A percentile compares a stretch with the other conserved stretches of the same genome.
phyloP scores from a whole-genome alignment of 2,329 filamentous ascomycete species.

The Cytospora paraplurivora region DNA sequence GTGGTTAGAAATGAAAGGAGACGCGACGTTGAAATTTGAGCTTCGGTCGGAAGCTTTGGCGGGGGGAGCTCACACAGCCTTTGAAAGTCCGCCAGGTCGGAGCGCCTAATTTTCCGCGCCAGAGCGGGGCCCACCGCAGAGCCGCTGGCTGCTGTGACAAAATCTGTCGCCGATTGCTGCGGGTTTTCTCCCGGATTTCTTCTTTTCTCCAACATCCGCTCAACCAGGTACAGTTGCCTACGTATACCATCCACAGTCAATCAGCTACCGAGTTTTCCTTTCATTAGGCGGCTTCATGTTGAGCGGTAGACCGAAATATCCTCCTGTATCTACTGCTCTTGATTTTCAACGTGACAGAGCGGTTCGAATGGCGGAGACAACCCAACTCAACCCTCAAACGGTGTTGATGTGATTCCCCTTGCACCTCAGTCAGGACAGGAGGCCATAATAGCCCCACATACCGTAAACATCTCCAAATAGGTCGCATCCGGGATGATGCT shows the following conservation, averaged over 20 bases:
- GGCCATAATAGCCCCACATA: neutral
- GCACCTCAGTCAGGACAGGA: neutral
- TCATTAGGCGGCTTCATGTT: constrained; percentile 57
- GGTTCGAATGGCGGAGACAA: constrained; percentile 80
- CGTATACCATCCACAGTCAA: constrained; percentile 38
- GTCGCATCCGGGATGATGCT: neutral
- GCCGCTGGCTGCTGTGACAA: neutral
- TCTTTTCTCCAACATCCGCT: constrained; percentile 42
- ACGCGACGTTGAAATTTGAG: constrained; percentile 29
- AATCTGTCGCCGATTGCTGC: constrained; percentile 33
- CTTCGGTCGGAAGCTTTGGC: constrained; percentile 25
- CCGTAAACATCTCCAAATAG: neutral
- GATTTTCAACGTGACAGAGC: constrained; percentile 73
- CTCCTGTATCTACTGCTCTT: constrained; percentile 88
- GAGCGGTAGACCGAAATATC: constrained; percentile 65
- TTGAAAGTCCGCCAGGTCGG: neutral
- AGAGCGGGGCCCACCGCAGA: constrained; percentile 4
- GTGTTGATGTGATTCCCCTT: constrained; percentile 1
- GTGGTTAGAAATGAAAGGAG: constrained; percentile 20
- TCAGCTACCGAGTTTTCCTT: constrained; percentile 45
- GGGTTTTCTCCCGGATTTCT: neutral
- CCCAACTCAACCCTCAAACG: neutral
- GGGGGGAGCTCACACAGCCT: neutral
- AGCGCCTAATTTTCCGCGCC: constrained; percentile 19
- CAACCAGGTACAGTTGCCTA: constrained; percentile 40